Evolutionary conservation across 2,329 filamentous ascomycete species (phyloP).

Genomic region (Alternaria incomplexa): DNA sequence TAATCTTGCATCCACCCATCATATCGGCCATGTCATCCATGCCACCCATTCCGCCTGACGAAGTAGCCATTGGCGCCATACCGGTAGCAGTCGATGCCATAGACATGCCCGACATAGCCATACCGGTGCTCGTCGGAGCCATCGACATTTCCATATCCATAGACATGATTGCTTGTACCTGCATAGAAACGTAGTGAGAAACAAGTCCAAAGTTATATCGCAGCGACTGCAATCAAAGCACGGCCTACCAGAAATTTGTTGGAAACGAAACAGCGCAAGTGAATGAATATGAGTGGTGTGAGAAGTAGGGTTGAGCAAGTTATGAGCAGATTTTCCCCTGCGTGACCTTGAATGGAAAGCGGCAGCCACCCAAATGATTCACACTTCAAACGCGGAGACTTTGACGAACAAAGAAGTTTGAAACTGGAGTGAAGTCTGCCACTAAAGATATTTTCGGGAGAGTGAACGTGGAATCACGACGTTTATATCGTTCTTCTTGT

Average conservation of each 20-base stretch:
- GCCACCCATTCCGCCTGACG: slow-evolving; percentile 24
- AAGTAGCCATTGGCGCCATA: slow-evolving; percentile 21
- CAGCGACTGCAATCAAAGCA: neutral
- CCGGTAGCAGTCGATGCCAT: slow-evolving; percentile 7
- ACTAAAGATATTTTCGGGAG: neutral
- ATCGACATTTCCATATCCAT: slow-evolving; percentile 5
- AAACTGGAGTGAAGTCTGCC: neutral
- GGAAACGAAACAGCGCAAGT: neutral
- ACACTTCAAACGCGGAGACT: neutral
- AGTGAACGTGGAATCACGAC: neutral
- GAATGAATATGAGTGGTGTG: neutral
- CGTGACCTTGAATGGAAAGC: neutral
- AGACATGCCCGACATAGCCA: slow-evolving; percentile 12
- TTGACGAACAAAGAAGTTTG: neutral
- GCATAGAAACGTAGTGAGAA: neutral
- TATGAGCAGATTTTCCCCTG: slow-evolving; percentile 15
- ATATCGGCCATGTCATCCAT: slow-evolving; percentile 32
- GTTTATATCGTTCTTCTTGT: neutral
- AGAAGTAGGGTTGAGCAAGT: slow-evolving; percentile 13
- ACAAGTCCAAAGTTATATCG: neutral
- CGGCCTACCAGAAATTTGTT: neutral
- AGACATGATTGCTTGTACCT: slow-evolving; percentile 16
- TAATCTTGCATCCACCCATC: slow-evolving; percentile 42
- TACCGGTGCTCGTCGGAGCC: neutral
- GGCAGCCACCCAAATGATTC: neutral